Evolutionary conservation across 495 filamentous ascomycete species (phyloP).

Genomic region (Penicillium maclennaniae): DNA sequence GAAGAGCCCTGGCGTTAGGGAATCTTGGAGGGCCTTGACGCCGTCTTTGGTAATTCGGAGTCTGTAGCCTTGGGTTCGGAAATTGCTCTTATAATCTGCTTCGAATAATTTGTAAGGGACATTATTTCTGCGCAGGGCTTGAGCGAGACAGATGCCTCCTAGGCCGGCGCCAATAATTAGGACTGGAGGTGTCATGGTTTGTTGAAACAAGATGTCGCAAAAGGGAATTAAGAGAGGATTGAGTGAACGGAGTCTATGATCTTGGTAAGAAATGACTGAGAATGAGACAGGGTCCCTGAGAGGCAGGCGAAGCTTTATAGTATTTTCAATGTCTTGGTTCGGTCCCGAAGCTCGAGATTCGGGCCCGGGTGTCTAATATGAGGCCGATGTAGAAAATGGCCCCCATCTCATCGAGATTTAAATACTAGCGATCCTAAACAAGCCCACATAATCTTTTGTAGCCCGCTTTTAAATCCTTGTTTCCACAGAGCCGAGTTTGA

Average conservation of each 20-base stretch:
- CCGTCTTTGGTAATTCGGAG: constrained; percentile 50
- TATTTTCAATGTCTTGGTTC: neutral
- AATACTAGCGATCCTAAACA: neutral
- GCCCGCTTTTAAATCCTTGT: neutral
- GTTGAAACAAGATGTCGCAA: neutral
- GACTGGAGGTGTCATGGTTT: constrained; percentile 19
- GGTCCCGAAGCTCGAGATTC: neutral
- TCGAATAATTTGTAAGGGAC: constrained; percentile 54
- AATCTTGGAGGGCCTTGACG: constrained; percentile 48
- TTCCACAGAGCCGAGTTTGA: neutral
- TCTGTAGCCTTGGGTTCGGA: constrained; percentile 41
- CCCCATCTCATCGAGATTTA: neutral
- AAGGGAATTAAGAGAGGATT: neutral
- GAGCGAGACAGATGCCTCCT: constrained; percentile 51
- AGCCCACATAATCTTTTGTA: neutral
- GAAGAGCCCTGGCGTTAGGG: constrained; percentile 42
- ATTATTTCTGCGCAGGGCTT: constrained; percentile 47
- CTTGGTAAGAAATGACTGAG: neutral
- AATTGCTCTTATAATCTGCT: constrained; percentile 30
- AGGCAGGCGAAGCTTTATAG: neutral
- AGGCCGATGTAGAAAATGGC: neutral
- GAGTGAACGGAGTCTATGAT: neutral
- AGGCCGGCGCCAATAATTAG: constrained; percentile 51
- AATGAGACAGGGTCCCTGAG: neutral
- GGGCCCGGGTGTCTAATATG: neutral